These are phyloP conservation scores for Boletus semigastroideus DNA, from an alignment of 1,284 basidiomycete species.

Conservation along the genomic window DNA sequence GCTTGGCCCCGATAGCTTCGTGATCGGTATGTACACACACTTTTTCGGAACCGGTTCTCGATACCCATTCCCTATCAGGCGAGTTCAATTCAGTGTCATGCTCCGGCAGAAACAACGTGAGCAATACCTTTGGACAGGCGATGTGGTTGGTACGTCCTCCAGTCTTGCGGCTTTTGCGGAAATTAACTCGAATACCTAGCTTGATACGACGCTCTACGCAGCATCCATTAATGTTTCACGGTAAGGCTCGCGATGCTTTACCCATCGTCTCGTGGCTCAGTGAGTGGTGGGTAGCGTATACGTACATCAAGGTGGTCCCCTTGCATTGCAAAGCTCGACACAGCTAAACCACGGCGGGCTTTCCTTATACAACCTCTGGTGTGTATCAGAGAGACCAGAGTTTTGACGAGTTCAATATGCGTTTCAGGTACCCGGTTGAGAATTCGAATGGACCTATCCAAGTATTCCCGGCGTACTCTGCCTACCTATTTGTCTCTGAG, in stretches of 20 bases:
- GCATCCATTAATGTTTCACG: slow-evolving; percentile 50
- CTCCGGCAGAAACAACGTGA: slow-evolving; percentile 39
- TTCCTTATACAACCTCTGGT: slow-evolving; percentile 51
- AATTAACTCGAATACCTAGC: slow-evolving; percentile 20
- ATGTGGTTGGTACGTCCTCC: slow-evolving; percentile 43
- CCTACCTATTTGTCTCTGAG: slow-evolving; percentile 51
- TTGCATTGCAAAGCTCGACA: slow-evolving; percentile 47
- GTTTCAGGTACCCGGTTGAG: slow-evolving; percentile 16
- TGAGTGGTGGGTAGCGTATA: slow-evolving; percentile 36
- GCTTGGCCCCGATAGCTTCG: slow-evolving; percentile 45
- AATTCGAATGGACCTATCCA: slow-evolving; percentile 48
- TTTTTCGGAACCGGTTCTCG: neutral
- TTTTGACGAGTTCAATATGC: neutral
- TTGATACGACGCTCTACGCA: slow-evolving; percentile 38
- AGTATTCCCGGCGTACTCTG: slow-evolving; percentile 50
- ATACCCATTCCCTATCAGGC: slow-evolving; percentile 28
- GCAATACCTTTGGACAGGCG: slow-evolving; percentile 48
- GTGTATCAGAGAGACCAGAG: neutral
- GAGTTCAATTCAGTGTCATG: slow-evolving; percentile 56
- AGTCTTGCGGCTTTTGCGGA: neutral
- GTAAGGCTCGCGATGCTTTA: slow-evolving; percentile 21
- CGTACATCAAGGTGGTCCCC: slow-evolving; percentile 51
- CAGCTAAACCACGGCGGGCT: slow-evolving; percentile 41
- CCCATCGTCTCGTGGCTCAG: neutral
- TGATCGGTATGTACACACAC: slow-evolving; percentile 37